phyloP scores from a whole-genome alignment of 257 asterid species.

The Lantana camara region DNA sequence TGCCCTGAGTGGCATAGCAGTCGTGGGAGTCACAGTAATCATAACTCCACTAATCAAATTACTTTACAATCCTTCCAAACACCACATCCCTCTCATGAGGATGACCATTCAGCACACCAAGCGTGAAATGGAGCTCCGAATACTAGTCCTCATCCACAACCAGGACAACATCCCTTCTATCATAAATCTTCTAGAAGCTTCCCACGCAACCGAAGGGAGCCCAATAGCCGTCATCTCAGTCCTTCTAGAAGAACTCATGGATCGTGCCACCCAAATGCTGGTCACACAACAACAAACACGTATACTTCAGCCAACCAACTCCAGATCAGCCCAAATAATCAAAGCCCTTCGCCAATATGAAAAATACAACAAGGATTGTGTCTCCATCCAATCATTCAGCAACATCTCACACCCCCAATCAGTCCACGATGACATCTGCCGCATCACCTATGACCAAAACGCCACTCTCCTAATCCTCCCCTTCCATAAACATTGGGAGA shows the following conservation, averaged over 20 bases:
- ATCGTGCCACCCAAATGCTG: conserved; percentile 72
- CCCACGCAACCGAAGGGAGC: conserved; percentile 56
- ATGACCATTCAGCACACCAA: conserved; percentile 67
- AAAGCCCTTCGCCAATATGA: conserved; percentile 77
- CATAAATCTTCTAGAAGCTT: conserved; percentile 68
- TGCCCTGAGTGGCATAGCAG: conserved; percentile 51
- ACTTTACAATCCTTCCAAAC: conserved; percentile 49
- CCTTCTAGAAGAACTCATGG: conserved; percentile 63
- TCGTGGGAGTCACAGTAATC: conserved; percentile 54
- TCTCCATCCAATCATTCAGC: conserved; percentile 54
- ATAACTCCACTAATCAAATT: conserved; percentile 55
- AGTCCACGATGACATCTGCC: conserved; percentile 64
- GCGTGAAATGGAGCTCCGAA: conserved; percentile 55
- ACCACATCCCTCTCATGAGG: conserved; percentile 34
- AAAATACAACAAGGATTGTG: conserved; percentile 53
- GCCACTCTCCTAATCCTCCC: conserved; percentile 66
- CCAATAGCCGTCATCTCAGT: conserved; percentile 69
- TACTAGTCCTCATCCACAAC: conserved; percentile 58
- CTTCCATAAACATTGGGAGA: conserved; percentile 77
- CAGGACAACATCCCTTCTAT: conserved; percentile 61
- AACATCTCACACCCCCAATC: conserved; percentile 52
- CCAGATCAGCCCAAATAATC: conserved; percentile 56
- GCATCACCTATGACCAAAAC: conserved; percentile 55
- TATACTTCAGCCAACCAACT: conserved; percentile 40
- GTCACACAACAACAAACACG: conserved; percentile 65